Percentiles rank a stretch among this genome's conserved stretches.
Conservation (phyloP, 805 yeast species). For the Zygosaccharomyces lentus region DNA sequence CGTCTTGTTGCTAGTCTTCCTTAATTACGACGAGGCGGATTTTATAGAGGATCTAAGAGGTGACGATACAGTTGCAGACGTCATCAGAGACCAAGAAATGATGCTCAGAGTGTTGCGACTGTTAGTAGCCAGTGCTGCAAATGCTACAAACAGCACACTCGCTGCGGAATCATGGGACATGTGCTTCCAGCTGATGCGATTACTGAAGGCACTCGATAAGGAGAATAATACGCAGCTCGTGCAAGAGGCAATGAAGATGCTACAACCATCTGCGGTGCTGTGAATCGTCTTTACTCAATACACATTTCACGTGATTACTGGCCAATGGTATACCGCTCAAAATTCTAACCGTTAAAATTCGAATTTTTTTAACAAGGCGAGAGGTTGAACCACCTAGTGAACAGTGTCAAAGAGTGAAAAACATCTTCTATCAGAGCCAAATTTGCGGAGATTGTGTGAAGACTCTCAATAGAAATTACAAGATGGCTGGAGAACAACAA, state of each 20-base stretch:
- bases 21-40: constrained; percentile 30
- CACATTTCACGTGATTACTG: constrained; percentile 13
- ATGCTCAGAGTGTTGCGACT: constrained; percentile 31
- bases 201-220: constrained; percentile 29
- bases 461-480: background rate
- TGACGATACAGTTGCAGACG: constrained; percentile 16
- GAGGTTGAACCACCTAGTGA: background rate
- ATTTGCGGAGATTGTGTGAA: background rate
- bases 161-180: constrained; percentile 36
- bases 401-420: background rate
- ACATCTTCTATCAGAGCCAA: background rate
- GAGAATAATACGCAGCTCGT: constrained; percentile 26
- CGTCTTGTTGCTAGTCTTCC: constrained; percentile 29
- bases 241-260: constrained; percentile 24
- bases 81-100: constrained; percentile 30
- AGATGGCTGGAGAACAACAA: constrained; percentile 16
- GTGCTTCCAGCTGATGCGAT: constrained; percentile 33
- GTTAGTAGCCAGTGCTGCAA: constrained; percentile 30
- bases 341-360: background rate
- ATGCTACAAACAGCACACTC: constrained; percentile 18
- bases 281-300: background rate
- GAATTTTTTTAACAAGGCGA: constrained; percentile 1
- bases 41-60: constrained; percentile 17
- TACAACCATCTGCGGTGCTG: constrained; percentile 7
- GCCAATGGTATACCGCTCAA: constrained; percentile 12